Conservation (phyloP, 2,329 filamentous ascomycete species). For the Penicillium janthinellum region DNA sequence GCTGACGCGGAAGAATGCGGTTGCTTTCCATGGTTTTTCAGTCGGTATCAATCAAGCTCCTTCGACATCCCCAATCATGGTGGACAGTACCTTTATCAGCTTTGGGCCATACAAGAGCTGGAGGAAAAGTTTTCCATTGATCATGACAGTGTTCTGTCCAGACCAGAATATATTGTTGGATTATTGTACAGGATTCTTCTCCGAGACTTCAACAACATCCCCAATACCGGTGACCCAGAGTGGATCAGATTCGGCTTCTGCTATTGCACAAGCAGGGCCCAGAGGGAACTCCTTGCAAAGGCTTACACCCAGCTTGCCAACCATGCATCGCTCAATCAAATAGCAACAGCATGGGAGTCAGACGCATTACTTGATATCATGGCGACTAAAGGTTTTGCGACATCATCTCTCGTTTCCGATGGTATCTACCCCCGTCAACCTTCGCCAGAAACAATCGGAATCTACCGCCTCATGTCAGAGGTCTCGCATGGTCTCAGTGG, state of each 20-base stretch:
- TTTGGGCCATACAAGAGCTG: neutral
- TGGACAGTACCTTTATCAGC: neutral
- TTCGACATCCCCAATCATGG: neutral
- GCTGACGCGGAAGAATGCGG: neutral
- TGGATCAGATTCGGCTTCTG: neutral
- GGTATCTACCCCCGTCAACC: neutral
- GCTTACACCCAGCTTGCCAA: neutral
- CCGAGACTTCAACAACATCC: neutral
- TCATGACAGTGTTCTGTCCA: neutral
- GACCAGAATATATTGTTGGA: neutral
- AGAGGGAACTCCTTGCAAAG: neutral
- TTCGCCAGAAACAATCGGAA: neutral
- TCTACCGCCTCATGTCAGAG: slow-evolving; percentile 1
- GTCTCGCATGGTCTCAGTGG: neutral
- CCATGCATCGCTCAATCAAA: neutral
- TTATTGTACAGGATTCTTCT: neutral
- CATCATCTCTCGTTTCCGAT: neutral
- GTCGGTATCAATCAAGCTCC: neutral
- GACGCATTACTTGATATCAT: neutral
- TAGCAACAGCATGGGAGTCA: neutral
- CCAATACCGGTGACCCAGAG: neutral
- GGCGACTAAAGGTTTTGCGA: neutral
- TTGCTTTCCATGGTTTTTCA: neutral
- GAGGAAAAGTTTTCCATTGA: neutral
- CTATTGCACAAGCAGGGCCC: neutral